Percentiles rank a stretch among this genome's conserved stretches.
Conservation (phyloP, 768 basidiomycete genomes). For the Boletus speciosus region DNA sequence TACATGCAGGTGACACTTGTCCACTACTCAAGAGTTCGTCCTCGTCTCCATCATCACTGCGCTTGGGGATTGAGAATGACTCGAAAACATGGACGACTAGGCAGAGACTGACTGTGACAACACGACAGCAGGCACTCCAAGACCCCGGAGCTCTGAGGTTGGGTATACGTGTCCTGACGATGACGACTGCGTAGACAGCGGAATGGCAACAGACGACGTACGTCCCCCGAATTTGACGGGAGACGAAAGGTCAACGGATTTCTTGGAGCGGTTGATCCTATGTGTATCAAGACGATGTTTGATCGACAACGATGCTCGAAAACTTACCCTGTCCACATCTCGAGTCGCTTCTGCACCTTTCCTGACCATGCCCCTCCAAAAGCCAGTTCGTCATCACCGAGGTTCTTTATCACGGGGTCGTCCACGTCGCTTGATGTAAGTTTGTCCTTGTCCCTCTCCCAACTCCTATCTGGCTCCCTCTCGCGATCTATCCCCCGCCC, state of each 20-base stretch:
- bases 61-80: not conserved
- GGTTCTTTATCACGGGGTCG: constrained; percentile 20
- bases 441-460: constrained; percentile 27
- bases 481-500: constrained; percentile 24
- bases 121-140: constrained; percentile 38
- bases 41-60: constrained; percentile 42
- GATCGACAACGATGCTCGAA: not conserved
- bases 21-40: constrained; percentile 76
- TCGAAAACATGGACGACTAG: not conserved
- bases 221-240: constrained; percentile 22
- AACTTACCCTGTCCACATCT: constrained; percentile 47
- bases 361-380: constrained; percentile 39
- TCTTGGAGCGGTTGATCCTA: constrained; percentile 36
- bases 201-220: constrained; percentile 28
- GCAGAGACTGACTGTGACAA: constrained; percentile 35
- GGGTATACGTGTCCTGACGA: constrained; percentile 30
- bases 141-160: constrained; percentile 24
- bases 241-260: constrained; percentile 25
- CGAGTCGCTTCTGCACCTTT: constrained; percentile 45
- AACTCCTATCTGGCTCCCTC: constrained; percentile 24
- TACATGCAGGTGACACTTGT: constrained; percentile 70
- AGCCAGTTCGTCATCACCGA: constrained; percentile 30
- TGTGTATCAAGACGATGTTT: constrained; percentile 6
- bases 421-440: constrained; percentile 31
- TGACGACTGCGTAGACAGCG: constrained; percentile 34